Base-by-base conservation (phyloP, 140 eudicot species). In the Artemisia princeps region DNA sequence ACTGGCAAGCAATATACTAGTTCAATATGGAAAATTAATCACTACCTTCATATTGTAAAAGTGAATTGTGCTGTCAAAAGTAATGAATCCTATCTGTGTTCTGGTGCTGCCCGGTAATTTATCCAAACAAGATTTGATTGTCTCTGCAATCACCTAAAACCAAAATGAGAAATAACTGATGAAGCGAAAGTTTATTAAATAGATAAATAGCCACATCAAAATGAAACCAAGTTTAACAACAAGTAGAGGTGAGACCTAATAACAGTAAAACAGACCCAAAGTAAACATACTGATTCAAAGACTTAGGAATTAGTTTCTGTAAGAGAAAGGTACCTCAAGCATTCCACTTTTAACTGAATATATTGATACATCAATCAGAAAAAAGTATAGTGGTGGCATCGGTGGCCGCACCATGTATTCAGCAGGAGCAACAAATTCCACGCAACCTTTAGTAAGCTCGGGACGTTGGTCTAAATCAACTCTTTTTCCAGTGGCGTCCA, bases 341-440 rank as follows among this genome's bases (percentile, higher is more conserved):
- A 89, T 86, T 70, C 96, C 96, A 66, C 89, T 89, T 76, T 77
- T 73, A 56, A 81, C 85, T 4, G 96, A 85, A 65, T 94, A 79
- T 30, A 81, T 69, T 19, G 96, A 89, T 20, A 86, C 96, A 28
- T 89, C 96, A 3, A 89, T 89, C 74, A 89, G 80, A 68, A 89
- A 89, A 76, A 89, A 89, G 51, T 81, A 86, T 17, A 82, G 67
- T 13, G 96, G 94, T 7, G 96, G 96, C 96, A 89, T 89, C 22
- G 96, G 96, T 33, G 95, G 96, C 67, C 96, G 96, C 76, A 89
- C 96, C 96, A 89, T 89, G 74, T 89, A 89, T 60, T 89, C 96
- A 70, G 96, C 87, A 50, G 96, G 95, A 42, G 96, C 96, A 84
- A 89, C 76, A 69, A 81, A 89, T 55, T 89, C 96, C 62, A 86